phyloP scores from a whole-genome alignment of 257 asterid species.

The Lithospermum erythrorhizon region DNA sequence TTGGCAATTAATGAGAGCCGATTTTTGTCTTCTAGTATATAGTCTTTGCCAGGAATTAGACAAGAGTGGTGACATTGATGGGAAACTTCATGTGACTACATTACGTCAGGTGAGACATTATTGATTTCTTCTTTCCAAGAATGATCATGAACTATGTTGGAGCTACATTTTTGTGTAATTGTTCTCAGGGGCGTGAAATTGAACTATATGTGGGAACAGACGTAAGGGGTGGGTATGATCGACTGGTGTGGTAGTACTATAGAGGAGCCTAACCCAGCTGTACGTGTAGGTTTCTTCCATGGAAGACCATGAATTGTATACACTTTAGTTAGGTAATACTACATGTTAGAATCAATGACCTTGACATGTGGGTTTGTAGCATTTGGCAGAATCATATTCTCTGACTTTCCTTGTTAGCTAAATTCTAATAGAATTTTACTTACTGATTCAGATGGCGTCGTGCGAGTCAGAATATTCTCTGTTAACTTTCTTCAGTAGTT shows the following conservation, averaged over 20 bases:
- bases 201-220: conserved; percentile 86
- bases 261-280: conserved; percentile 90
- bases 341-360: background rate
- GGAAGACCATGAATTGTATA: conserved; percentile 98
- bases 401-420: background rate
- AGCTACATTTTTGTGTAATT: conserved; percentile 2
- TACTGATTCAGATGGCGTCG: conserved; percentile 75
- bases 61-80: conserved; percentile 37
- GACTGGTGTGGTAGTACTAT: conserved; percentile 94
- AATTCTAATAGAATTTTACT: background rate
- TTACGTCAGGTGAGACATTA: conserved; percentile 69
- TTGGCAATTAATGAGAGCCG: conserved; percentile 83
- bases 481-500: conserved; percentile 94
- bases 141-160: background rate
- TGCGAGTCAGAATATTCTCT: conserved; percentile 90
- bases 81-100: conserved; percentile 58
- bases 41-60: conserved; percentile 76
- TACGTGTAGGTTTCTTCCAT: conserved; percentile 92
- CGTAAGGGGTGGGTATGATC: conserved; percentile 80
- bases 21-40: conserved; percentile 78
- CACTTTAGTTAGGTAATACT: conserved; percentile 72
- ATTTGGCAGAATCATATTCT: background rate
- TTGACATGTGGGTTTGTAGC: background rate
- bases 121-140: background rate
- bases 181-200: conserved; percentile 76